phyloP scores from a whole-genome alignment of 495 filamentous ascomycete genomes.

The Thermothielavioides terrestris region DNA sequence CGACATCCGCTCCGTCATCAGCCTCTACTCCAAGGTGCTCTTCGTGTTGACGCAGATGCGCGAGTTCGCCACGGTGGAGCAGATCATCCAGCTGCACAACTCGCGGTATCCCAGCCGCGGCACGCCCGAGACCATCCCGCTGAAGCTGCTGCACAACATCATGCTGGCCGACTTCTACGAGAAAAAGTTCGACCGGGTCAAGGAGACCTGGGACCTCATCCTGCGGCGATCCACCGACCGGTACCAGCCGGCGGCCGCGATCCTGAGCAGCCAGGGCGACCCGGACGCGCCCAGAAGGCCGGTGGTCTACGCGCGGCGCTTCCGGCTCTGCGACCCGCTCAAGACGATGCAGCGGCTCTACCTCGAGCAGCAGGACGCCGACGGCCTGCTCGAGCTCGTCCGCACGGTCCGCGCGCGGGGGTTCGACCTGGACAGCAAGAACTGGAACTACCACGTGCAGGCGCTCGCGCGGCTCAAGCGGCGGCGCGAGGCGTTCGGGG shows the following conservation, averaged over 20 bases:
- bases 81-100: slow-evolving; percentile 49
- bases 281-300: slow-evolving; percentile 5
- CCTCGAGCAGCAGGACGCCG: slow-evolving; percentile 34
- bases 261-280: too few species aligned
- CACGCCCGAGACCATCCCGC: slow-evolving; percentile 32
- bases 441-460: slow-evolving; percentile 55
- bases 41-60: slow-evolving; percentile 50
- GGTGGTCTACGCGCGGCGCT: slow-evolving; percentile 48
- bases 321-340: slow-evolving; percentile 49
- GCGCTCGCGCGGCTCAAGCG: slow-evolving; percentile 35
- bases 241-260: slow-evolving; percentile 11
- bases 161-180: slow-evolving; percentile 55
- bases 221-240: slow-evolving; percentile 43
- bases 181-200: slow-evolving; percentile 48
- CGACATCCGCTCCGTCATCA: slow-evolving; percentile 39
- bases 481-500: slow-evolving; percentile 48
- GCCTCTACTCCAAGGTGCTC: slow-evolving; percentile 47
- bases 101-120: slow-evolving; percentile 26
- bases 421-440: slow-evolving; percentile 55
- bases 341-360: slow-evolving; percentile 54
- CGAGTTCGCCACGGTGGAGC: slow-evolving; percentile 44
- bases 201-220: slow-evolving; percentile 56
- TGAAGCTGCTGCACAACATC: slow-evolving; percentile 52
- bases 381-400: slow-evolving; percentile 43
- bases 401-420: slow-evolving; percentile 47